Evolutionary conservation across 2,329 filamentous ascomycete genomes (phyloP).

Genomic region (Botrytis paeoniae): DNA sequence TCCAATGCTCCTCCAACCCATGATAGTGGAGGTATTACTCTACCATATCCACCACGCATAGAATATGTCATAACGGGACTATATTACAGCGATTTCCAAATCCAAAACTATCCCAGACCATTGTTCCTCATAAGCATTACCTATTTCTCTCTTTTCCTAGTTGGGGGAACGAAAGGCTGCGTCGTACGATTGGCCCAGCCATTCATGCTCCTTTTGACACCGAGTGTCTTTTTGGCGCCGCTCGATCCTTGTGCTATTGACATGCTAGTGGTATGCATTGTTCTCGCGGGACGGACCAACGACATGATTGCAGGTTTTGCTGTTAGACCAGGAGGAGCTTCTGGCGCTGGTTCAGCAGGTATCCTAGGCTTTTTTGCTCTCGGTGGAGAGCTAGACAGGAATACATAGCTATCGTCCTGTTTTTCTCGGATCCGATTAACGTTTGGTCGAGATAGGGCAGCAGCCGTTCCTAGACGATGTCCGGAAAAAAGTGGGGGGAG

Average conservation of each 20-base stretch:
- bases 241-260: constrained; percentile 22
- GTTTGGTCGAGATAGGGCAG: constrained; percentile 27
- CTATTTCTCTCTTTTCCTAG: constrained; percentile 25
- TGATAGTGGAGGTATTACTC: neutral
- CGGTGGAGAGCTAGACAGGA: constrained; percentile 37
- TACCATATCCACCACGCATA: neutral
- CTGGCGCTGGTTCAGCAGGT: constrained; percentile 18
- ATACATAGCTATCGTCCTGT: constrained; percentile 32
- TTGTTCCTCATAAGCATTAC: neutral
- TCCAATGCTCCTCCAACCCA: neutral
- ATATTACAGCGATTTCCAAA: neutral
- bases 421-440: constrained; percentile 19
- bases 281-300: constrained; percentile 30
- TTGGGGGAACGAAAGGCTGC: constrained; percentile 33
- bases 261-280: constrained; percentile 33
- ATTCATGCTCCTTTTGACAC: constrained; percentile 47
- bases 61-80: neutral
- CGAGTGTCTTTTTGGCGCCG: constrained; percentile 45
- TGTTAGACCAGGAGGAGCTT: constrained; percentile 20
- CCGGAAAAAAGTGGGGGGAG: constrained; percentile 20
- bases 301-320: constrained; percentile 28
- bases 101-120: neutral
- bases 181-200: constrained; percentile 43
- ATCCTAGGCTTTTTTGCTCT: constrained; percentile 20
- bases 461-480: constrained; percentile 28